A percentile compares a stretch with the other conserved stretches of the same genome.
phyloP scores from a whole-genome alignment of 164 flowering plant genomes.

The Stephania japonica region DNA sequence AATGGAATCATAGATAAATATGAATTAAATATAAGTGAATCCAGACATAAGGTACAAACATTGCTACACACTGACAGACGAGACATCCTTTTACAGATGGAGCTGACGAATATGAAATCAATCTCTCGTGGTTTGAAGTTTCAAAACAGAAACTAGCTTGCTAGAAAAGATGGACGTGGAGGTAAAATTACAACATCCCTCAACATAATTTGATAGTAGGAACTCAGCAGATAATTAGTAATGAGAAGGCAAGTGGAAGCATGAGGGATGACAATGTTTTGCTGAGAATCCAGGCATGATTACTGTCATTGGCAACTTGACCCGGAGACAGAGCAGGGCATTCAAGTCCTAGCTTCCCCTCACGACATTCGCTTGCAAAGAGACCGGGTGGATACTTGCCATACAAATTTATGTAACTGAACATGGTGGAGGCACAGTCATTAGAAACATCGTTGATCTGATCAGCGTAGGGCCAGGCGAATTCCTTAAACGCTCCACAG shows the following conservation, averaged over 20 bases:
- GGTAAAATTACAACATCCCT: too few species aligned
- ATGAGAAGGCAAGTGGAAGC: background rate
- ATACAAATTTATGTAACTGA: slow-evolving; percentile 43
- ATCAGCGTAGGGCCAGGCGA: slow-evolving; percentile 25
- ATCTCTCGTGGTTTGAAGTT: background rate
- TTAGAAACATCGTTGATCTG: slow-evolving; percentile 2
- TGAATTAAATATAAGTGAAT: background rate
- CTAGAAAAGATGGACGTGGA: background rate
- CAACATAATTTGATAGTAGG: too few species aligned
- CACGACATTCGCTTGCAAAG: slow-evolving; percentile 8
- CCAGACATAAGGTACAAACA: background rate
- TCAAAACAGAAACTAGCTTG: background rate
- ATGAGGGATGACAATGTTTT: background rate
- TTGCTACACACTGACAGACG: too few species aligned
- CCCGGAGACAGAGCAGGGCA: slow-evolving; percentile 21
- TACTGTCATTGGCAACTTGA: slow-evolving; percentile 3
- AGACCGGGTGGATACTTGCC: slow-evolving; percentile 35
- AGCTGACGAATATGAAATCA: background rate
- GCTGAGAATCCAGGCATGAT: background rate
- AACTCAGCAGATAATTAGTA: background rate
- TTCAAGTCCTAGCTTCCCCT: slow-evolving; percentile 4
- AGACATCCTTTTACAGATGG: background rate
- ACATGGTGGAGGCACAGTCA: slow-evolving; percentile 40
- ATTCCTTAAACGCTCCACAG: slow-evolving; percentile 35
- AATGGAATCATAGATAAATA: background rate